These are phyloP conservation scores for Graphilbum sp. DNA, from an alignment of 2,329 filamentous ascomycete species.

Conservation along the genomic window DNA sequence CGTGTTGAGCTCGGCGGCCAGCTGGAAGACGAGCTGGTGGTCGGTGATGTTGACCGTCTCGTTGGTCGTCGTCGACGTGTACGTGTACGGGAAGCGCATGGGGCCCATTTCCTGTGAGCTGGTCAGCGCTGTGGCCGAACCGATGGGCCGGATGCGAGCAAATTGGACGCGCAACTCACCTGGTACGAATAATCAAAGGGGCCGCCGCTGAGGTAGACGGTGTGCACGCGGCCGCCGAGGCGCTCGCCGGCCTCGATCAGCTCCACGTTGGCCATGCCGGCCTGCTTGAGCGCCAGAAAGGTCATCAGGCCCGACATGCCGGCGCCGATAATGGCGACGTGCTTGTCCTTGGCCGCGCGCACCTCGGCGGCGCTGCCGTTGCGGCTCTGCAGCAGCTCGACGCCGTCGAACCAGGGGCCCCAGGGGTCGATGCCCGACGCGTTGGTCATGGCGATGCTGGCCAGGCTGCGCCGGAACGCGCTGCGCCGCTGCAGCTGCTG, in stretches of 20 bases:
- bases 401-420: constrained; percentile 52
- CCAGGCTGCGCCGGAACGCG: constrained; percentile 7
- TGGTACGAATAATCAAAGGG: constrained; percentile 51
- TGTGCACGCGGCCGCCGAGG: constrained; percentile 48
- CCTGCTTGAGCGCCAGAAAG: constrained; percentile 29
- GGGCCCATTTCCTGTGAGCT: constrained; percentile 37
- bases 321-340: constrained; percentile 46
- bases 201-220: constrained; percentile 41
- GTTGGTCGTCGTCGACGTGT: constrained; percentile 25
- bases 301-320: constrained; percentile 52
- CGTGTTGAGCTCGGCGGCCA: constrained; percentile 41
- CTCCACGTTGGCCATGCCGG: constrained; percentile 41
- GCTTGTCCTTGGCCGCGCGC: constrained; percentile 35
- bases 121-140: neutral
- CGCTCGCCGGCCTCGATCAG: constrained; percentile 45
- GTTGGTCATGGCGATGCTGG: constrained; percentile 30
- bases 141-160: too few species aligned
- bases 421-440: constrained; percentile 27
- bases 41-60: constrained; percentile 43
- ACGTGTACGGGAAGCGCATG: constrained; percentile 39
- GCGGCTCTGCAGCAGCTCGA: constrained; percentile 38
- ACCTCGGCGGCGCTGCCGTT: constrained; percentile 35
- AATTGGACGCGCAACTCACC: neutral
- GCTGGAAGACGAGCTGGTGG: constrained; percentile 47
- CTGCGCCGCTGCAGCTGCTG: constrained; percentile 11